phyloP scores from a whole-genome alignment of 2,329 filamentous ascomycete genomes.

The Colletotrichum sp. region DNA sequence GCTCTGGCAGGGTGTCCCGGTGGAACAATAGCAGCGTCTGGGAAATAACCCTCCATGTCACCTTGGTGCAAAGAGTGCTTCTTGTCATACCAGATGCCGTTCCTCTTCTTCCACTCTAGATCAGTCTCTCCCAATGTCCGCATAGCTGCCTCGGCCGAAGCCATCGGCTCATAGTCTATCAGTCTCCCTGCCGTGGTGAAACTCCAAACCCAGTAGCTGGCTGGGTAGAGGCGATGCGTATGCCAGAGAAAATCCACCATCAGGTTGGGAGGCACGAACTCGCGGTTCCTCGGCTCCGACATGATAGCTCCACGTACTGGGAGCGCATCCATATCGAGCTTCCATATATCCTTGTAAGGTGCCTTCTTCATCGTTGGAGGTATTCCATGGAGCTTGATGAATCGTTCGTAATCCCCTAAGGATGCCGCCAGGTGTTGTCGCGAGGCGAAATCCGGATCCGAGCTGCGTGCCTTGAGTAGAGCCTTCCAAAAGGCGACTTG shows the following conservation, averaged over 20 bases:
- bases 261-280: constrained; percentile 6
- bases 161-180: not conserved
- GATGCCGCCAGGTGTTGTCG: not conserved
- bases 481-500: constrained; percentile 21
- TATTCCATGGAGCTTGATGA: constrained; percentile 4
- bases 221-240: constrained; percentile 18
- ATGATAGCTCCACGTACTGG: not conserved
- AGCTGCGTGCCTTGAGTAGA: not conserved
- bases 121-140: not conserved
- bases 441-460: not conserved
- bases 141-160: not conserved
- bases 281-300: not conserved
- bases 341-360: not conserved
- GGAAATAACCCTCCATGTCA: not conserved
- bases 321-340: constrained; percentile 1
- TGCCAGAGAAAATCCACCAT: constrained; percentile 18
- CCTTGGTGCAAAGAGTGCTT: not conserved
- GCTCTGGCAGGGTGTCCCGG: not conserved
- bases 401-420: not conserved
- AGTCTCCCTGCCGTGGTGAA: constrained; percentile 1
- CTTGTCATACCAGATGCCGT: not conserved
- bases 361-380: not conserved
- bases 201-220: constrained; percentile 15
- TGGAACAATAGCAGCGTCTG: not conserved
- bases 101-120: constrained; percentile 3